Conservation (phyloP, 352 stramenopile genomes). For the Phytophthora boehmeriae region DNA sequence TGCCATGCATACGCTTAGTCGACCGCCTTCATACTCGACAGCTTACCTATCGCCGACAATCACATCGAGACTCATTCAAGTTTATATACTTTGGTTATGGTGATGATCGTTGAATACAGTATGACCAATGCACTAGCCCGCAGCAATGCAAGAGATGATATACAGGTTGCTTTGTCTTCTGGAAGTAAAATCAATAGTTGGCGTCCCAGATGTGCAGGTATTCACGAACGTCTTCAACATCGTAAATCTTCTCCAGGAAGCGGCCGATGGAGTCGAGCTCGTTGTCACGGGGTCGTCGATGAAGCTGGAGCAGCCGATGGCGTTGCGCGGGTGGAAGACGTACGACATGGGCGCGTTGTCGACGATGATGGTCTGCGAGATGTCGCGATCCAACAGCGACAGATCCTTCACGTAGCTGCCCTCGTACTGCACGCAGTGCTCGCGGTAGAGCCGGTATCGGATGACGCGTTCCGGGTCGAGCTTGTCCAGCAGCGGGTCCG, state of each 20-base stretch:
- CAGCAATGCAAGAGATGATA: too few relatives aligned
- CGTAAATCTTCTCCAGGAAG: constrained; percentile 51
- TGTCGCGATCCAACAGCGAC: constrained; percentile 90
- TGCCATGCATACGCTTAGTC: too few relatives aligned
- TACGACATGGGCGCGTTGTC: constrained; percentile 98
- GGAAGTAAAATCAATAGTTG: constrained; percentile 40
- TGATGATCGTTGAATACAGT: too few relatives aligned
- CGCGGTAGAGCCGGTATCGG: constrained; percentile 89
- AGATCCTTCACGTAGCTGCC: constrained; percentile 98
- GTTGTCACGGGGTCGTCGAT: constrained; percentile 87
- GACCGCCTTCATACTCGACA: too few relatives aligned
- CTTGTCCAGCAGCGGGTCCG: constrained; percentile 95
- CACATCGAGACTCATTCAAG: too few relatives aligned
- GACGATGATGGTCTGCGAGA: constrained; percentile 96
- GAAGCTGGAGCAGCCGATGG: constrained; percentile 81
- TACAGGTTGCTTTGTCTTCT: too few relatives aligned
- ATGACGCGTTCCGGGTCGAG: constrained; percentile 92
- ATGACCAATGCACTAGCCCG: too few relatives aligned
- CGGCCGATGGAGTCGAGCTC: constrained; percentile 81
- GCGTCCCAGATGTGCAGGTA: constrained; percentile 63
- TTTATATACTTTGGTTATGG: too few relatives aligned
- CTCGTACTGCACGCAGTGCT: constrained; percentile 95
- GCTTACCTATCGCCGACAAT: too few relatives aligned
- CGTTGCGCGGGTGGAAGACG: constrained; percentile 94
- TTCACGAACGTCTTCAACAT: constrained; percentile 55